phyloP scores from a whole-genome alignment of 1,139 yeast genomes.

The Magnusiomyces ingens region DNA sequence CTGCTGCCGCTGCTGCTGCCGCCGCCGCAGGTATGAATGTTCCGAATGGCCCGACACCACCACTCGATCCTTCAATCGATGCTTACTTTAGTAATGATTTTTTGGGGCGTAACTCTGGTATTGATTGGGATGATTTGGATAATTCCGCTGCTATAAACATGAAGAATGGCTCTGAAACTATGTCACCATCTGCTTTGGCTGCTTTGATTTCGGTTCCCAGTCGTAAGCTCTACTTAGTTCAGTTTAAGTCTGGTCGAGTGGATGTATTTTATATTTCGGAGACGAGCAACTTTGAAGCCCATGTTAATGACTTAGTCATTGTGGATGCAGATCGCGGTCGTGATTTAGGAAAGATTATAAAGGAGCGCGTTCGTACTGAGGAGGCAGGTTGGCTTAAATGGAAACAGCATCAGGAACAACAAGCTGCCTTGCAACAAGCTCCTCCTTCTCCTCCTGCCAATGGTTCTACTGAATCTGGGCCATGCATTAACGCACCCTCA shows the following conservation, averaged over 20 bases:
- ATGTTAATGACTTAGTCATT: conserved; percentile 72
- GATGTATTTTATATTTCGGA: conserved; percentile 72
- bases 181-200: conserved; percentile 11
- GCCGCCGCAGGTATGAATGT: neutral
- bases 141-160: neutral
- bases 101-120: conserved; percentile 3
- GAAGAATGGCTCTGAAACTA: neutral
- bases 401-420: conserved; percentile 70
- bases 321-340: conserved; percentile 98
- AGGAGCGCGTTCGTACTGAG: conserved; percentile 58
- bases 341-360: conserved; percentile 76
- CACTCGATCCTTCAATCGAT: conserved; percentile 3
- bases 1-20: conserved; percentile 6
- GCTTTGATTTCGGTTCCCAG: conserved; percentile 24
- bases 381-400: conserved; percentile 79
- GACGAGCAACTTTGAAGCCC: conserved; percentile 44
- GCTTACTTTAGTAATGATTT: conserved; percentile 1
- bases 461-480: conserved; percentile 17
- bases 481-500: conserved; percentile 16
- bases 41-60: neutral
- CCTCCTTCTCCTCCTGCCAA: conserved; percentile 14
- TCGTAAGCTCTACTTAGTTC: conserved; percentile 54
- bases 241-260: conserved; percentile 79
- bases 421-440: conserved; percentile 46
- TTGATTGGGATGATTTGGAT: conserved; percentile 1